phyloP scores from a whole-genome alignment of 2,329 filamentous ascomycete species.

The Cordyceps cicadae region DNA sequence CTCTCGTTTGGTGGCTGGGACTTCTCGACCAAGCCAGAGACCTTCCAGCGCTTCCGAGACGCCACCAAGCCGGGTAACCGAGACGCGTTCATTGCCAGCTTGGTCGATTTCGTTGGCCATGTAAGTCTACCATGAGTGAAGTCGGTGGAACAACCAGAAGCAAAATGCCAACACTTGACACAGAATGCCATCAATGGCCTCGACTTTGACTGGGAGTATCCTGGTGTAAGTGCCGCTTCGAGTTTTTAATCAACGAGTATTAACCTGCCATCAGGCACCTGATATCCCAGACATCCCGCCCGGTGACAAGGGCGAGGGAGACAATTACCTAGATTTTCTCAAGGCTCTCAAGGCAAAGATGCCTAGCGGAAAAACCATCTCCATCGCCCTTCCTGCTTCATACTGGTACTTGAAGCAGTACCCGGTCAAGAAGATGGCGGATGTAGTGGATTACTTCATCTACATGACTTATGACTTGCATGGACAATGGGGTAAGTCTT shows the following conservation, averaged over 20 bases:
- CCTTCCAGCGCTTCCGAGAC: constrained; percentile 22
- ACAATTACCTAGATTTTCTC: neutral
- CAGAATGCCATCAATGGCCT: constrained; percentile 34
- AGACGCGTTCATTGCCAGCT: constrained; percentile 26
- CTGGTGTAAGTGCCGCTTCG: constrained; percentile 18
- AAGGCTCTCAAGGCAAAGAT: neutral
- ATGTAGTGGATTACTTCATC: constrained; percentile 46
- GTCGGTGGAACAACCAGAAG: too few relatives aligned
- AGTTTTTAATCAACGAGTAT: neutral
- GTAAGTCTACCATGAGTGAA: too few relatives aligned
- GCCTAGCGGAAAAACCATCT: neutral
- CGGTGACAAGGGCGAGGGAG: neutral
- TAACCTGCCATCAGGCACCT: neutral
- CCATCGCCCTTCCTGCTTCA: constrained; percentile 25
- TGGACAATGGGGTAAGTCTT: constrained; percentile 49
- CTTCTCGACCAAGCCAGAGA: constrained; percentile 20
- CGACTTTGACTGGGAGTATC: constrained; percentile 32
- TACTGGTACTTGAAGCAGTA: constrained; percentile 38
- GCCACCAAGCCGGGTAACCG: constrained; percentile 28
- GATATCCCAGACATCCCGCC: neutral
- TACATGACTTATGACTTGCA: constrained; percentile 70
- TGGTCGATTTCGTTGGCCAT: constrained; percentile 28
- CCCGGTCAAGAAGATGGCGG: constrained; percentile 36
- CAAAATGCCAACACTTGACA: constrained; percentile 5
- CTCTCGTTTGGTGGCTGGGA: constrained; percentile 30